Evolutionary conservation across 192 early-diverging fungal genomes (phyloP).

Genomic region (Coemansia nantahalensis): DNA sequence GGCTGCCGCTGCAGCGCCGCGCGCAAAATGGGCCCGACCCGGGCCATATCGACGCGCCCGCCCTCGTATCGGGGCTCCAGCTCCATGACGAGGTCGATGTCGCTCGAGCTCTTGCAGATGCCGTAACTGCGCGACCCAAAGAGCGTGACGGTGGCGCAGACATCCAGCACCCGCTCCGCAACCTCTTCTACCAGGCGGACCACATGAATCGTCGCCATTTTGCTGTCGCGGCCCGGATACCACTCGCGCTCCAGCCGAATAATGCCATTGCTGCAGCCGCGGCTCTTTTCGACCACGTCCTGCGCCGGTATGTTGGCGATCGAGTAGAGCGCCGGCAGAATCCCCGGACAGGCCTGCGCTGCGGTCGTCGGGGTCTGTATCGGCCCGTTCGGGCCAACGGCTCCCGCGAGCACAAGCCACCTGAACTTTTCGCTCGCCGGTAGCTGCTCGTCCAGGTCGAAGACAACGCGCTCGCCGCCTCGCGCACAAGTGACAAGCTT

Average conservation of each 20-base stretch:
- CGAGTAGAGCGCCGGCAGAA: too few species aligned
- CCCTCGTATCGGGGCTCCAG: background rate
- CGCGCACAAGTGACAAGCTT: background rate
- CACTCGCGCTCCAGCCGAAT: too few species aligned
- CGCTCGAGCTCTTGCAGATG: constrained; percentile 13
- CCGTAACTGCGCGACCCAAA: constrained; percentile 30
- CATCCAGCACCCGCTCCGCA: background rate
- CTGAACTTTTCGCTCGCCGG: background rate
- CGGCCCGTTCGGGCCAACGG: background rate
- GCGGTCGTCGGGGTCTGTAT: too few species aligned
- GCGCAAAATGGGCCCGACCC: background rate
- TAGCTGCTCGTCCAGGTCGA: background rate
- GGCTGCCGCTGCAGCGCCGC: background rate
- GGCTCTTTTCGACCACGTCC: too few species aligned
- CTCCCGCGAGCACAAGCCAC: background rate
- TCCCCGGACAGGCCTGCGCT: too few species aligned
- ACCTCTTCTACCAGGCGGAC: too few species aligned
- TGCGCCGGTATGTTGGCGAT: too few species aligned
- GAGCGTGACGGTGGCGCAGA: background rate
- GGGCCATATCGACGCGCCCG: background rate
- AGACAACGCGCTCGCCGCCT: background rate
- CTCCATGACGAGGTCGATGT: constrained; percentile 17
- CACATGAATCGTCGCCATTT: too few species aligned
- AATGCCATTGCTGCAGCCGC: too few species aligned
- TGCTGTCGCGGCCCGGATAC: too few species aligned